Percentiles rank a stretch among this genome's conserved stretches.
phyloP scores from a whole-genome alignment of 441 rosid species.

The Geranium incanum region DNA sequence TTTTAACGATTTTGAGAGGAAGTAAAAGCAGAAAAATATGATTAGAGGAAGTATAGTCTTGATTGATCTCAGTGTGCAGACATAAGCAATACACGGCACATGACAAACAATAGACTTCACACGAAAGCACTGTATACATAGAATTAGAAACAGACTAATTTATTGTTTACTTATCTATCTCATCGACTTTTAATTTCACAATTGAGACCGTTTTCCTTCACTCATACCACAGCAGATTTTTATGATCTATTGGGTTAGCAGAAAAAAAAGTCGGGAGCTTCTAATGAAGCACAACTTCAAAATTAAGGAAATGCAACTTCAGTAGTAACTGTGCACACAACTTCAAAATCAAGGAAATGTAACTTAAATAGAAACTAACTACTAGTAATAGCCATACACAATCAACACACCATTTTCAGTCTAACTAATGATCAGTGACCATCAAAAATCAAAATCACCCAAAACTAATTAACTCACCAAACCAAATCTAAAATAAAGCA shows the following conservation, averaged over 20 bases:
- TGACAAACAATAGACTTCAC: background rate
- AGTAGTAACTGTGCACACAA: background rate
- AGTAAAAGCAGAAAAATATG: background rate
- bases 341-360: no score
- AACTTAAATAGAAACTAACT: no score
- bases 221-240: background rate
- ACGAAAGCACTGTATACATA: background rate
- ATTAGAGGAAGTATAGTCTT: background rate
- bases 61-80: background rate
- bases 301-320: background rate
- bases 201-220: background rate
- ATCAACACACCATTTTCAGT: no score
- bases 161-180: background rate
- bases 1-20: background rate
- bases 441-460: no score
- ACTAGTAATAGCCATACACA: no score
- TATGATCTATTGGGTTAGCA: background rate
- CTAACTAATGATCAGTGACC: no score
- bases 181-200: background rate
- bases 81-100: background rate
- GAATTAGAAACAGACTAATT: background rate
- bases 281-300: background rate
- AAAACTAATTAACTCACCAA: no score
- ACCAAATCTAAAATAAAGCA: no score
- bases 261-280: background rate